Conservation (phyloP, 768 basidiomycete genomes). For the Podaxis sp. region DNA sequence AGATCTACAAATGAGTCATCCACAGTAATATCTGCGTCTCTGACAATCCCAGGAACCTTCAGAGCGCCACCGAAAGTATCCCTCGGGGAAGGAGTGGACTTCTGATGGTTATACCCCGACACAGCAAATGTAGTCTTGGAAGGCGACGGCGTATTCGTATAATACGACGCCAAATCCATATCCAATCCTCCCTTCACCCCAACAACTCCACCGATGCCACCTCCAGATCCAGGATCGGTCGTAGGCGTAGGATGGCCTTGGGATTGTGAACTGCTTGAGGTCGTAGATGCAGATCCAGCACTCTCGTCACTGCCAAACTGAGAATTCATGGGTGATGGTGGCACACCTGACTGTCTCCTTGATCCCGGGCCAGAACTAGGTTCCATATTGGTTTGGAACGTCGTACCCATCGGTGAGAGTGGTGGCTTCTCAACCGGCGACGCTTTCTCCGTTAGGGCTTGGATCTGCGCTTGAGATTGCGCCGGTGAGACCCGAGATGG, state of each 20-base stretch:
- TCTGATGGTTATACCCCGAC: constrained; percentile 17
- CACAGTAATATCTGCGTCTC: not conserved
- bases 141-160: constrained; percentile 22
- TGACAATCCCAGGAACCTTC: constrained; percentile 15
- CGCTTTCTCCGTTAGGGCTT: not conserved
- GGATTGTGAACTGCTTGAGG: constrained; percentile 37
- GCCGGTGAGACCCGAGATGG: constrained; percentile 6
- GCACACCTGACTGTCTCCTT: constrained; percentile 20
- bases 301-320: constrained; percentile 45
- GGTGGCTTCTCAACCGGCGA: constrained; percentile 1
- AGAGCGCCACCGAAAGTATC: constrained; percentile 38
- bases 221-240: constrained; percentile 19
- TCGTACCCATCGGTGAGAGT: constrained; percentile 6
- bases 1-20: constrained; percentile 10
- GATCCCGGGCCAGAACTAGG: constrained; percentile 1
- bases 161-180: constrained; percentile 4
- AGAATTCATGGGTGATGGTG: constrained; percentile 48
- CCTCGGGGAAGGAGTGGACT: constrained; percentile 24
- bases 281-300: constrained; percentile 37
- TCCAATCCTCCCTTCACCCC: not conserved
- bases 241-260: constrained; percentile 41
- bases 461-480: not conserved
- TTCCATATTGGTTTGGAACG: not conserved
- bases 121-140: constrained; percentile 22
- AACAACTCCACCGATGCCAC: not conserved